These are phyloP conservation scores for Bonnemaisonia californica DNA, from an alignment of 31 red algal species.

Conservation along the genomic window DNA sequence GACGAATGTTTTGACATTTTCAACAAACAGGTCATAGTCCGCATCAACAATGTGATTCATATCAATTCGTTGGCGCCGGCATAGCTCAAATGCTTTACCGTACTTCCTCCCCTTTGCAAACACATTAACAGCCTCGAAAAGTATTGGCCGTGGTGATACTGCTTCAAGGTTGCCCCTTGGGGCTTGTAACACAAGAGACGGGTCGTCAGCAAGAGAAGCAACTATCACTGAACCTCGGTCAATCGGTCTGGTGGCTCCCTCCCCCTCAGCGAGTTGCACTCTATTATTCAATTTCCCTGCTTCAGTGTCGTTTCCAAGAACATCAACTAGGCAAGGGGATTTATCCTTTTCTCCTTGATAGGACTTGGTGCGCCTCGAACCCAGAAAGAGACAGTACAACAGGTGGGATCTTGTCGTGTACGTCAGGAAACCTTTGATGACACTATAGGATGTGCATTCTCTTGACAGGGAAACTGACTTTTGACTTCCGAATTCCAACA, in stretches of 20 bases:
- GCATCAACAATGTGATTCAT: constrained; percentile 72
- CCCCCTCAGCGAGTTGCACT: constrained; percentile 6
- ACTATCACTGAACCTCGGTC: constrained; percentile 81
- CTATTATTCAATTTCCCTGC: background rate
- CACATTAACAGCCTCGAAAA: constrained; percentile 44
- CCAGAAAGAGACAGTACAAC: constrained; percentile 56
- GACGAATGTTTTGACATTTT: constrained; percentile 38
- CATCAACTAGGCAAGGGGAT: constrained; percentile 45
- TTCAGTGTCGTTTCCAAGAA: constrained; percentile 1
- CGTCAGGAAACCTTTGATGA: constrained; percentile 43
- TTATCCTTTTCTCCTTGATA: constrained; percentile 6
- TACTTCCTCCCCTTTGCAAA: constrained; percentile 45
- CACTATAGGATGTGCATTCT: constrained; percentile 72
- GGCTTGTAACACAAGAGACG: constrained; percentile 74
- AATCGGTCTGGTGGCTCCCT: constrained; percentile 71
- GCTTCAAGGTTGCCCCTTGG: constrained; percentile 96
- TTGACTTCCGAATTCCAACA: constrained; percentile 31
- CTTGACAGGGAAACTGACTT: constrained; percentile 38
- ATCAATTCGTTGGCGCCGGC: constrained; percentile 58
- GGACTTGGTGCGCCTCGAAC: background rate
- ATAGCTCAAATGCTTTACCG: constrained; percentile 45
- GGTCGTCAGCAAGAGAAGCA: constrained; percentile 22
- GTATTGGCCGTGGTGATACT: constrained; percentile 67
- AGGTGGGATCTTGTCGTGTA: constrained; percentile 73
- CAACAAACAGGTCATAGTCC: constrained; percentile 47